Evolutionary conservation across 108 stramenopile genomes (phyloP).

Genomic region (Skeletonema costatum): DNA sequence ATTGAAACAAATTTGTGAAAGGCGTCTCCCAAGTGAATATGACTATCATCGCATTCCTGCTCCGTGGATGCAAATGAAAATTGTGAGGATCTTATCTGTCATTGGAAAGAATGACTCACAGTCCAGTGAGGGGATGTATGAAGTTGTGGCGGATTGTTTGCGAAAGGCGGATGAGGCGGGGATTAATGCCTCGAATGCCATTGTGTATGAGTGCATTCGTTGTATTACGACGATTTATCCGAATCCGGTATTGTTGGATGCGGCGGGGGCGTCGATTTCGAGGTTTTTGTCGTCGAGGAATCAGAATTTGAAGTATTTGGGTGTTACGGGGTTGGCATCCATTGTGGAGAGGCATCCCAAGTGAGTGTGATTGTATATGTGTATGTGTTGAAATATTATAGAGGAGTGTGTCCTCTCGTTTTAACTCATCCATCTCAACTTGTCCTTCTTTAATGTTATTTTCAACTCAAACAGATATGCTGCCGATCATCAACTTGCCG

Average conservation of each 20-base stretch:
- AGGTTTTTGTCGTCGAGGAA: conserved; percentile 89
- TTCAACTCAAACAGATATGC: conserved; percentile 59
- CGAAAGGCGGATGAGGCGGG: conserved; percentile 95
- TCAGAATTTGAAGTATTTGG: conserved; percentile 98
- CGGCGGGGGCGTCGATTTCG: conserved; percentile 92
- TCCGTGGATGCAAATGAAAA: conserved; percentile 98
- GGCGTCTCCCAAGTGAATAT: conserved; percentile 95
- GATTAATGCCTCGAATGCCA: conserved; percentile 98
- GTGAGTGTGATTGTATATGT: background rate
- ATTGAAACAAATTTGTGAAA: conserved; percentile 97
- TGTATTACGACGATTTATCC: conserved; percentile 98
- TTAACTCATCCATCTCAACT: no score
- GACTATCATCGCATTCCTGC: conserved; percentile 99
- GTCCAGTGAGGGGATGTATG: conserved; percentile 95
- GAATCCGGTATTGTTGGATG: conserved; percentile 94
- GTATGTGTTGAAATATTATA: no score
- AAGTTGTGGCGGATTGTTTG: conserved; percentile 93
- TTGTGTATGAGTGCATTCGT: conserved; percentile 96
- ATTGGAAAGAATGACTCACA: conserved; percentile 87
- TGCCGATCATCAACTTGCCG: conserved; percentile 96
- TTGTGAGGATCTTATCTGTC: conserved; percentile 91
- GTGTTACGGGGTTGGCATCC: conserved; percentile 94
- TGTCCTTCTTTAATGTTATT: no score
- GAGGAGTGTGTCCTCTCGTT: no score
- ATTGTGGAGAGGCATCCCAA: conserved; percentile 96